Conservation (phyloP, 1,284 basidiomycete species). For the Microbotryomycetes sp. region DNA sequence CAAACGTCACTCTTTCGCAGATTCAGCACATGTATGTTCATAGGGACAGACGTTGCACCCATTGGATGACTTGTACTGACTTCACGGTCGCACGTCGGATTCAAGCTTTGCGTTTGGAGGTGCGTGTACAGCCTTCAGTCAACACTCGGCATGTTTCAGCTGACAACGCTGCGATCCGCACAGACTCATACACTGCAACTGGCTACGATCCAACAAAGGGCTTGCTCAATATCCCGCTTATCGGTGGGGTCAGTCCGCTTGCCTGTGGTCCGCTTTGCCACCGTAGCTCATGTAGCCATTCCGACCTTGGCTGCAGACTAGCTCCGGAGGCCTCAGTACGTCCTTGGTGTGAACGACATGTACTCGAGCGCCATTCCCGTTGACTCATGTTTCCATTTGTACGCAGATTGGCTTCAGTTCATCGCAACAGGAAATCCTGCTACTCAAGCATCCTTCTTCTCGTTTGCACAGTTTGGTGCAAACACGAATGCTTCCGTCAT, state of each 20-base stretch:
- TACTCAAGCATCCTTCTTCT: conserved; percentile 3
- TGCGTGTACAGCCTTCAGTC: not conserved
- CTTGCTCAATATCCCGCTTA: not conserved
- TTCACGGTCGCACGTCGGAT: no score
- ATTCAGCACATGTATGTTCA: not conserved
- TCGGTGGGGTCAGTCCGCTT: conserved; percentile 2
- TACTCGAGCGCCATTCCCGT: not conserved
- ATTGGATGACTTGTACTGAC: no score
- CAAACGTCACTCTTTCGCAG: not conserved
- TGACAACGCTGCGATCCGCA: no score
- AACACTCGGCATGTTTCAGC: no score
- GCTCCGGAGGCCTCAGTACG: conserved; percentile 4
- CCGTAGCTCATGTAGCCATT: no score
- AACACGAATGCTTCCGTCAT: conserved; percentile 2
- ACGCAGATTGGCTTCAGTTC: conserved; percentile 7
- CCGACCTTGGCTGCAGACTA: not conserved
- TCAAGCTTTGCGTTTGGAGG: conserved; percentile 20
- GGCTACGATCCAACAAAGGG: conserved; percentile 4
- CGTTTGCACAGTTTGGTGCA: conserved; percentile 12
- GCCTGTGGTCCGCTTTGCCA: no score
- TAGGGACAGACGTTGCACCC: no score
- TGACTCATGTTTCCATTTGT: not conserved
- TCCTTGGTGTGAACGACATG: not conserved
- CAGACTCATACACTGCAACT: conserved; percentile 10
- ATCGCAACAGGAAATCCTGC: not conserved